Percentiles rank a stretch among this genome's conserved stretches.
Evolutionary conservation across 495 filamentous ascomycete genomes (phyloP).

Genomic region (Stereocaulon alpinum): DNA sequence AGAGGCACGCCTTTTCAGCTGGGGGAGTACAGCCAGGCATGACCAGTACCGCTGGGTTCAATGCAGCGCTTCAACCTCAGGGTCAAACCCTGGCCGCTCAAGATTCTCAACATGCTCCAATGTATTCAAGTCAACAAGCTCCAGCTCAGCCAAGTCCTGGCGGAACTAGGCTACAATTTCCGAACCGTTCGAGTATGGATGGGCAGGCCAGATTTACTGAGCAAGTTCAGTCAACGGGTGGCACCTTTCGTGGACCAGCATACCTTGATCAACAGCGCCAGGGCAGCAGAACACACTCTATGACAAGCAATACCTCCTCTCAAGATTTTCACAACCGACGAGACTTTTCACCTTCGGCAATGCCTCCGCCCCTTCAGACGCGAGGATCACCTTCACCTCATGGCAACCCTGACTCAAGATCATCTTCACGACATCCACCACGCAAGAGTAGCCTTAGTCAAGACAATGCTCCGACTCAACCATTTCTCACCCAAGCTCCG

Average conservation of each 20-base stretch:
- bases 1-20: slow-evolving; percentile 30
- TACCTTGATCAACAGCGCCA: slow-evolving; percentile 13
- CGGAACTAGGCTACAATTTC: not conserved
- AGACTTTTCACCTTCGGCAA: slow-evolving; percentile 33
- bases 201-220: not conserved
- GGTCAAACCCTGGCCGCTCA: slow-evolving; percentile 4
- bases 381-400: slow-evolving; percentile 21
- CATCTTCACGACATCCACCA: slow-evolving; percentile 37
- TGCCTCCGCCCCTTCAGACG: slow-evolving; percentile 29
- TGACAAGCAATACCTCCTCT: slow-evolving; percentile 21
- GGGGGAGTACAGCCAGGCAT: slow-evolving; percentile 19
- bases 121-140: not conserved
- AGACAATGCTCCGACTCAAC: slow-evolving; percentile 26
- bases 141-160: slow-evolving; percentile 3
- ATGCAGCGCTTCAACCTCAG: slow-evolving; percentile 13
- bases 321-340: slow-evolving; percentile 28
- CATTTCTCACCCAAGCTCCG: slow-evolving; percentile 21
- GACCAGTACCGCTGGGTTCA: not conserved
- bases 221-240: not conserved
- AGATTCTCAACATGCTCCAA: slow-evolving; percentile 12
- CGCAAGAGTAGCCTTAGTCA: slow-evolving; percentile 52
- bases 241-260: not conserved
- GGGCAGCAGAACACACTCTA: slow-evolving; percentile 21
- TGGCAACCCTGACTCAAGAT: slow-evolving; percentile 6
- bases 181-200: slow-evolving; percentile 10